These are phyloP conservation scores for Amaranthus hypochondriacus DNA, from an alignment of 148 eudicot genomes.

Conservation along the genomic window DNA sequence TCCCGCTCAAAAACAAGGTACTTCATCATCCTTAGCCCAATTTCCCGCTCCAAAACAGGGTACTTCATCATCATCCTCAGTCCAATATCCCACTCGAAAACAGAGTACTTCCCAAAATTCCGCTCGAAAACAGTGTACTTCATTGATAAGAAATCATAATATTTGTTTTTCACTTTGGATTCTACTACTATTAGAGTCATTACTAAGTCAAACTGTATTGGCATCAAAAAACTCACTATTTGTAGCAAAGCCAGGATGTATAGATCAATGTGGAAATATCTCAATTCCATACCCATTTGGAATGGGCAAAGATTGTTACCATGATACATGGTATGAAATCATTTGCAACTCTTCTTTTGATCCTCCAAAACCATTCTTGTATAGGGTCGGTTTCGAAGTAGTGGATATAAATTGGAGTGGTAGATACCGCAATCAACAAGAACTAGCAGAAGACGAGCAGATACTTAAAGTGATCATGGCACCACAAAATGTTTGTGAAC, in stretches of 20 bases:
- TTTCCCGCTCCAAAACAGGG: too few relatives aligned
- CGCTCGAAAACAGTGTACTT: too few relatives aligned
- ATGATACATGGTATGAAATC: conserved; percentile 16
- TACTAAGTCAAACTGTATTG: not conserved
- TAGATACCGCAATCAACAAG: not conserved
- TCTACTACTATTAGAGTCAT: not conserved
- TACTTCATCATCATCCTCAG: too few relatives aligned
- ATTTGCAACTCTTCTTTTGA: conserved; percentile 18
- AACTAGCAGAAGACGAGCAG: too few relatives aligned
- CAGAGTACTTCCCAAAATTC: too few relatives aligned
- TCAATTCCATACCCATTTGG: conserved; percentile 39
- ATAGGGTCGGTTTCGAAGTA: conserved; percentile 13
- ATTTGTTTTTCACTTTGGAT: too few relatives aligned
- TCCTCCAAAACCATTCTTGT: conserved; percentile 19
- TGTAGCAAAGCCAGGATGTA: conserved; percentile 29
- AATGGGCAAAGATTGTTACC: conserved; percentile 25
- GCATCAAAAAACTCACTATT: too few relatives aligned
- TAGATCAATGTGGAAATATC: conserved; percentile 21
- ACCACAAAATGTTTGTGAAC: conserved; percentile 15
- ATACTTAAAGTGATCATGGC: not conserved
- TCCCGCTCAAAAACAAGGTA: too few relatives aligned
- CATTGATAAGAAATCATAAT: too few relatives aligned
- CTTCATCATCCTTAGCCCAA: too few relatives aligned
- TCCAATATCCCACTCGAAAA: too few relatives aligned
- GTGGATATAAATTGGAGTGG: conserved; percentile 19